Conservation (phyloP, 1,284 basidiomycete genomes). For the Cutaneotrichosporon sp. region DNA sequence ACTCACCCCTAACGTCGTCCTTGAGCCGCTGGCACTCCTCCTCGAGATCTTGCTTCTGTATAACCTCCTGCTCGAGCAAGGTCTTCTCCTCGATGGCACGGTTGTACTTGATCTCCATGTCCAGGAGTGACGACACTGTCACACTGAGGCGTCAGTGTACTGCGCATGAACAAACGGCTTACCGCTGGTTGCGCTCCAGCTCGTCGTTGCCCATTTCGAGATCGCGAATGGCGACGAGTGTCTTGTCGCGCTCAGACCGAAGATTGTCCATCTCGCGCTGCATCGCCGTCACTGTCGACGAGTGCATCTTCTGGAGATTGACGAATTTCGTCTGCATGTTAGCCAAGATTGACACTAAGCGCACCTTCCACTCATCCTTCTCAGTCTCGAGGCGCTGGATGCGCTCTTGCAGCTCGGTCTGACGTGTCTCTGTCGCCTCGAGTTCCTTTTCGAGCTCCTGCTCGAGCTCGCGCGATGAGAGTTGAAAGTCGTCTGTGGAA, state of each 20-base stretch:
- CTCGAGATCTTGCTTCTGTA: constrained; percentile 82
- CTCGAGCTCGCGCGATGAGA: constrained; percentile 85
- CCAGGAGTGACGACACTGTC: constrained; percentile 81
- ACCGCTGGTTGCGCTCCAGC: constrained; percentile 80
- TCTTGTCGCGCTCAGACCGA: constrained; percentile 68
- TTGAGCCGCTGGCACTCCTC: constrained; percentile 87
- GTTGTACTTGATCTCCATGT: constrained; percentile 86
- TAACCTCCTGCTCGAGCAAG: constrained; percentile 89
- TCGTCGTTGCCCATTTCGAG: constrained; percentile 96
- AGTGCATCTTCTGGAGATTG: constrained; percentile 80
- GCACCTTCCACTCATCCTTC: constrained; percentile 88
- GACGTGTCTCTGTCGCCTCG: constrained; percentile 75
- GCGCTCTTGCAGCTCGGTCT: constrained; percentile 72
- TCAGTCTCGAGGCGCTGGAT: constrained; percentile 69
- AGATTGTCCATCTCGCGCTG: constrained; percentile 72
- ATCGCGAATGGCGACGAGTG: constrained; percentile 75
- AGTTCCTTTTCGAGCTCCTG: constrained; percentile 86
- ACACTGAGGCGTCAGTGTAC: constrained; percentile 50
- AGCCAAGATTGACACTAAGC: constrained; percentile 13
- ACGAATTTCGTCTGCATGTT: constrained; percentile 70
- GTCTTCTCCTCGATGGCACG: constrained; percentile 93
- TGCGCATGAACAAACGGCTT: neutral
- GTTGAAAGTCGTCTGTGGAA: constrained; percentile 72
- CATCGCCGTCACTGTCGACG: constrained; percentile 61
- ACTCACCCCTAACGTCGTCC: constrained; percentile 84